phyloP scores from a whole-genome alignment of 805 yeast species.

The Jamesozyma jinghongensis region DNA sequence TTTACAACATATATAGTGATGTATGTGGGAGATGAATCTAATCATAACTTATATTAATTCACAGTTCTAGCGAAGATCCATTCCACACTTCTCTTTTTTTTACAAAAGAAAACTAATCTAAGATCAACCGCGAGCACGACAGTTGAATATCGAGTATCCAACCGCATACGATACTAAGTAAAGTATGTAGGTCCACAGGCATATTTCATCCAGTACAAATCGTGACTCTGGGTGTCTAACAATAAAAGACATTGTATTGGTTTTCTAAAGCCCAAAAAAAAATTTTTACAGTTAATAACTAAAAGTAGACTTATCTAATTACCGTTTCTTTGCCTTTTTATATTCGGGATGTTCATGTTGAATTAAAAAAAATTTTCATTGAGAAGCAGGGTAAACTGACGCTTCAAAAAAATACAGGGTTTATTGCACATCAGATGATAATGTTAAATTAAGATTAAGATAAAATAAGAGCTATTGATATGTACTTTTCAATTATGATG shows the following conservation, averaged over 20 bases:
- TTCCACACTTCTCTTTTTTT: constrained; percentile 9
- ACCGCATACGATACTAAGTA: constrained; percentile 8
- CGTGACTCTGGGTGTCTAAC: constrained; percentile 74
- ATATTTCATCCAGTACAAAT: constrained; percentile 24
- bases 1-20: constrained; percentile 1
- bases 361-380: too few relatives aligned
- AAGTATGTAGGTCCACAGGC: constrained; percentile 29
- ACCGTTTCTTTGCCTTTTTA: too few relatives aligned
- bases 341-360: too few relatives aligned
- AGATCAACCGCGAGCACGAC: constrained; percentile 94
- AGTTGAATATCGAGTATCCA: constrained; percentile 16
- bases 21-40: constrained; percentile 17
- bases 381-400: too few relatives aligned
- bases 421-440: too few relatives aligned
- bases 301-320: background rate
- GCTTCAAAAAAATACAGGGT: too few relatives aligned
- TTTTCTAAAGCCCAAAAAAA: constrained; percentile 4
- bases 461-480: too few relatives aligned
- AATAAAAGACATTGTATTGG: constrained; percentile 35
- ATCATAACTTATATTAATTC: constrained; percentile 18
- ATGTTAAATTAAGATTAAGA: too few relatives aligned
- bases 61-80: constrained; percentile 24
- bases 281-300: background rate
- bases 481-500: too few relatives aligned
- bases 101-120: constrained; percentile 44